phyloP scores from a whole-genome alignment of 140 eudicot species.

The Cichorium intybus region DNA sequence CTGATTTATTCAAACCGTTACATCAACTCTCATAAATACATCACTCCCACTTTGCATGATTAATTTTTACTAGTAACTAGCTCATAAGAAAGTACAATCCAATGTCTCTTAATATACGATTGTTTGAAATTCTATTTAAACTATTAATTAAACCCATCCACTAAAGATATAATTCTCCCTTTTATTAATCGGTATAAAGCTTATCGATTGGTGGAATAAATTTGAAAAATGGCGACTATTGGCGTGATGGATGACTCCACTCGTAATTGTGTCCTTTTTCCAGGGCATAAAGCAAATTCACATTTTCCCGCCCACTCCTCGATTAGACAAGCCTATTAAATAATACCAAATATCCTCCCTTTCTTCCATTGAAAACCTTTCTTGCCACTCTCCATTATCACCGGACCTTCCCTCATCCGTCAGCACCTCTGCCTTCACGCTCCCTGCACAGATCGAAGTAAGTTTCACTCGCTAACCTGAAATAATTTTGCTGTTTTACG shows the following conservation, averaged over 20 bases:
- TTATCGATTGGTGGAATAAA: not conserved
- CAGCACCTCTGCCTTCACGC: not conserved
- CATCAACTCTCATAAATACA: too few relatives aligned
- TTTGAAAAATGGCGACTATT: not conserved
- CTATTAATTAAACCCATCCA: not conserved
- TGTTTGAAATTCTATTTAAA: too few relatives aligned
- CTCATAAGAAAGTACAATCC: too few relatives aligned
- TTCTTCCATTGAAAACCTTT: conserved; percentile 2
- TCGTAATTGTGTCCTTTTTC: conserved; percentile 22
- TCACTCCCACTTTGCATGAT: too few relatives aligned
- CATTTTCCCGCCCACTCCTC: conserved; percentile 41
- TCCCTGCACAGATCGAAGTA: conserved; percentile 11
- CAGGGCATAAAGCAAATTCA: conserved; percentile 19
- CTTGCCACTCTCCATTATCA: conserved; percentile 11
- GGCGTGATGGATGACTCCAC: conserved; percentile 22
- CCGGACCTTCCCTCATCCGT: conserved; percentile 7
- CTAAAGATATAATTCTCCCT: too few relatives aligned
- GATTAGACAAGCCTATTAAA: conserved; percentile 20
- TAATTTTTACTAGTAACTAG: too few relatives aligned
- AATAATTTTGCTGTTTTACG: not conserved
- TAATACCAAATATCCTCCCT: not conserved
- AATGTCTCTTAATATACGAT: too few relatives aligned
- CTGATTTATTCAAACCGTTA: too few relatives aligned
- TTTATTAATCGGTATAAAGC: too few relatives aligned
- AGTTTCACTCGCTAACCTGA: conserved; percentile 6